Evolutionary conservation across 148 eudicot genomes (phyloP), one percentile per base, ranked within the genome.

Genomic region (Rhododendron williamsianum): DNA sequence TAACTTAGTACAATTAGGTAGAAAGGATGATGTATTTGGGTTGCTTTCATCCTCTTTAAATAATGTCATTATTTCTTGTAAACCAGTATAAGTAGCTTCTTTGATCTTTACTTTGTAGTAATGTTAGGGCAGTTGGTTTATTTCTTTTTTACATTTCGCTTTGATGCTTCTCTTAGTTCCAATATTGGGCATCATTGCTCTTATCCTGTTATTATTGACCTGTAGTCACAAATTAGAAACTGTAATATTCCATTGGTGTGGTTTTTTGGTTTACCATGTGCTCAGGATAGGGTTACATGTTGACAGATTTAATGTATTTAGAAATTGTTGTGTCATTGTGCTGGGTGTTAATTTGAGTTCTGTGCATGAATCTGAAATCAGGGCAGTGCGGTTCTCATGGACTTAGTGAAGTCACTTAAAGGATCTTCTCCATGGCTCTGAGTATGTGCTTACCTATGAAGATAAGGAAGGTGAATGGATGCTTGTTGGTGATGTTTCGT

Each of bases 401-500:
- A 9, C 49, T 46, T 46, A 46, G 49, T 46, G 49, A 46, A 46
- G 41, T 38, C 41, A 38, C 41, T 38, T 38, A 38, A 38, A 38
- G 41, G 41, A 38, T 38, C 41, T 38, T 38, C 41, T 38, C 41
- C 41, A 38, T 38, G 41, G 41, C 41, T 38, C 41, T 38, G 41
- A 38, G 41, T 38, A 38, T 38, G 41, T 38, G 41, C 41, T 38
- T 38, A 38, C 41, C 4, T 38, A 38, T 38, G 41, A 38, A 38
- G 41, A 38, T 38, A 38, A 38, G 41, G 41, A 38, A 5, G 41
- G 41, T 38, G 41, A 38, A 4, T 4, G 41, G 41, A 38, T 38
- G 41, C 41, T 38, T 38, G 41, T 90, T 49, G 92, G 91, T 16
- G 92, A 90, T 86, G 92, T 90, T 76, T 91, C 92, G 3, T 91